Evolutionary conservation across 179 eudicot genomes (phyloP).

Genomic region (Camellia oleifera): DNA sequence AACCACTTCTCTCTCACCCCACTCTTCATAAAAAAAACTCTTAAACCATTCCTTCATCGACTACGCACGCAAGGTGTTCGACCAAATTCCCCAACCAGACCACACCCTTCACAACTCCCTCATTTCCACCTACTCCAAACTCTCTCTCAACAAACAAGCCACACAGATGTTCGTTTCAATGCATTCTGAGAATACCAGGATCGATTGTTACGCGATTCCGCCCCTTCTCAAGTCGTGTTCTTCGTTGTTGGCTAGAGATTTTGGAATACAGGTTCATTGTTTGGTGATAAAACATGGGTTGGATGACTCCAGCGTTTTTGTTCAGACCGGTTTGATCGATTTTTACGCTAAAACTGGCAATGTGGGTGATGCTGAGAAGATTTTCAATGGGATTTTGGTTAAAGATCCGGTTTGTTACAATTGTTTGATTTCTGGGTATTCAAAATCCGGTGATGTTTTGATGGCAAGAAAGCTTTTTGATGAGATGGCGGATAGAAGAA

Average conservation of each 20-base stretch:
- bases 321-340: slow-evolving; percentile 54
- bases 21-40: slow-evolving; percentile 19
- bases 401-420: slow-evolving; percentile 50
- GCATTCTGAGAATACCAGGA: slow-evolving; percentile 29
- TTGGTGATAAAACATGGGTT: slow-evolving; percentile 43
- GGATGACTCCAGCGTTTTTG: slow-evolving; percentile 33
- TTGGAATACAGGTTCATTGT: slow-evolving; percentile 54
- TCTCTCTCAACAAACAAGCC: slow-evolving; percentile 35
- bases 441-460: slow-evolving; percentile 39
- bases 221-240: slow-evolving; percentile 51
- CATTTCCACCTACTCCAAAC: slow-evolving; percentile 35
- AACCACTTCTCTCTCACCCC: slow-evolving; percentile 17
- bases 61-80: slow-evolving; percentile 58
- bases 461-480: slow-evolving; percentile 52
- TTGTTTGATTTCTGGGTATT: slow-evolving; percentile 53
- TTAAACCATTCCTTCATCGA: slow-evolving; percentile 24
- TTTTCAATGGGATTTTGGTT: slow-evolving; percentile 44
- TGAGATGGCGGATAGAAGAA: slow-evolving; percentile 47
- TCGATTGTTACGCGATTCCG: slow-evolving; percentile 36
- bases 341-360: slow-evolving; percentile 56
- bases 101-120: slow-evolving; percentile 37
- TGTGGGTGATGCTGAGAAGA: slow-evolving; percentile 40
- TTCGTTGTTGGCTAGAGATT: slow-evolving; percentile 27
- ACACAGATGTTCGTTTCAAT: slow-evolving; percentile 36
- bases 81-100: slow-evolving; percentile 53